Conservation (phyloP, 2,329 filamentous ascomycete genomes). For the Claviceps capensis region DNA sequence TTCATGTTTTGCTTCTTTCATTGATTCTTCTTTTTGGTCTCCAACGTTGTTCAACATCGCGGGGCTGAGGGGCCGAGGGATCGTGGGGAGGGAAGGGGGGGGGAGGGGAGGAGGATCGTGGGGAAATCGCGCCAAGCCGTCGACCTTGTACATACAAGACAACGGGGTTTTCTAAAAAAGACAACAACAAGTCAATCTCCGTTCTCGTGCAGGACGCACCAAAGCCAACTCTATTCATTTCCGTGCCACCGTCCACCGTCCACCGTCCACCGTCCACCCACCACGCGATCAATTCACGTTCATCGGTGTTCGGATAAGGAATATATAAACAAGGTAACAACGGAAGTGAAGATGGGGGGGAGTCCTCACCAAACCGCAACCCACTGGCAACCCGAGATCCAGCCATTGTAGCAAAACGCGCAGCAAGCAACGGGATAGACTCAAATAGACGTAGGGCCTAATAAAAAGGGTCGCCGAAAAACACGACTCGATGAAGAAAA, state of each 20-base stretch:
- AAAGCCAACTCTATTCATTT: no score
- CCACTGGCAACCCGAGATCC: constrained; percentile 3
- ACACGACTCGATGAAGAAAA: no score
- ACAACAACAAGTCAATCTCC: neutral
- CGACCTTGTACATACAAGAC: constrained; percentile 30
- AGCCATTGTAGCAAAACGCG: constrained; percentile 2
- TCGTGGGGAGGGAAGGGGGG: no score
- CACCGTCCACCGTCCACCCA: no score
- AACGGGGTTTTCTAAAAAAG: constrained; percentile 28
- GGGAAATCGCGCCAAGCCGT: neutral
- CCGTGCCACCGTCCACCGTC: no score
- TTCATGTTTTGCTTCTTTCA: no score
- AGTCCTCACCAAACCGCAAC: constrained; percentile 22
- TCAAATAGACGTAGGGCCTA: neutral
- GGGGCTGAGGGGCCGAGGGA: neutral
- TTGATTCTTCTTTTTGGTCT: no score
- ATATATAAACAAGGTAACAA: neutral
- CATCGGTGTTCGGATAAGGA: no score
- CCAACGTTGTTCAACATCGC: no score
- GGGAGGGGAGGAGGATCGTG: neutral
- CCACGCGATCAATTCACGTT: no score
- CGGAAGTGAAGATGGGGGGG: neutral
- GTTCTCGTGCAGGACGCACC: no score
- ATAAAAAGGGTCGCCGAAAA: no score
- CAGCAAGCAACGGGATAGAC: neutral